Percentiles rank a stretch among this genome's conserved stretches.
Evolutionary conservation across 2,329 filamentous ascomycete genomes (phyloP).

Genomic region (Tolypocladium nubicola): DNA sequence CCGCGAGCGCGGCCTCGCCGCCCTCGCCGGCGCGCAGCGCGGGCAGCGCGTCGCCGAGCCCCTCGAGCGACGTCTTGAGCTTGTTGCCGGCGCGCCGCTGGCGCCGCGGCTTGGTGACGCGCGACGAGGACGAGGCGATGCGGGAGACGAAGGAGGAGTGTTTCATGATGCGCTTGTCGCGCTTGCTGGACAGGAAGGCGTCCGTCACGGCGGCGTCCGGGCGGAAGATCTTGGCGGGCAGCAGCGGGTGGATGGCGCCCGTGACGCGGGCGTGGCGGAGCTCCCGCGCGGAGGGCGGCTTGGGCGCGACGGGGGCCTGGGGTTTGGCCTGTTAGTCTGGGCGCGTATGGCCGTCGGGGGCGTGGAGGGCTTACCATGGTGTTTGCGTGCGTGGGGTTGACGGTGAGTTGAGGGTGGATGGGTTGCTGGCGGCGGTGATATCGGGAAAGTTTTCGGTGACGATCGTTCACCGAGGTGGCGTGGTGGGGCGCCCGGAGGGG

Average conservation of each 20-base stretch:
- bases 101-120: constrained; percentile 11
- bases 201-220: constrained; percentile 39
- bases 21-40: constrained; percentile 39
- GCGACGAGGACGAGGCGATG: constrained; percentile 50
- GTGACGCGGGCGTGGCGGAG: constrained; percentile 42
- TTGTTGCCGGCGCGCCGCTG: constrained; percentile 60
- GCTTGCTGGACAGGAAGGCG: constrained; percentile 62
- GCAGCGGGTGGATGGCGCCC: constrained; percentile 36
- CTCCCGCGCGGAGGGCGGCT: constrained; percentile 43
- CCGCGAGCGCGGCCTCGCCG: constrained; percentile 32
- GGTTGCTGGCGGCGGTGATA: not conserved
- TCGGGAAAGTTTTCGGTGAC: constrained; percentile 5
- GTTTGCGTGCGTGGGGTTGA: not conserved
- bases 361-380: not conserved
- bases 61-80: constrained; percentile 63
- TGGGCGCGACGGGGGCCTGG: constrained; percentile 21
- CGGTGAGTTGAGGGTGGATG: not conserved
- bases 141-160: constrained; percentile 70
- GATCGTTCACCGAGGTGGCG: constrained; percentile 4
- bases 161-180: constrained; percentile 74
- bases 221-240: constrained; percentile 42
- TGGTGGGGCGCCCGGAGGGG: not conserved
- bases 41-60: constrained; percentile 71
- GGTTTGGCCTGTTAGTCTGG: not conserved
- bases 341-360: not conserved